Conservation (phyloP, 495 filamentous ascomycete genomes). For the Aspergillus steynii region DNA sequence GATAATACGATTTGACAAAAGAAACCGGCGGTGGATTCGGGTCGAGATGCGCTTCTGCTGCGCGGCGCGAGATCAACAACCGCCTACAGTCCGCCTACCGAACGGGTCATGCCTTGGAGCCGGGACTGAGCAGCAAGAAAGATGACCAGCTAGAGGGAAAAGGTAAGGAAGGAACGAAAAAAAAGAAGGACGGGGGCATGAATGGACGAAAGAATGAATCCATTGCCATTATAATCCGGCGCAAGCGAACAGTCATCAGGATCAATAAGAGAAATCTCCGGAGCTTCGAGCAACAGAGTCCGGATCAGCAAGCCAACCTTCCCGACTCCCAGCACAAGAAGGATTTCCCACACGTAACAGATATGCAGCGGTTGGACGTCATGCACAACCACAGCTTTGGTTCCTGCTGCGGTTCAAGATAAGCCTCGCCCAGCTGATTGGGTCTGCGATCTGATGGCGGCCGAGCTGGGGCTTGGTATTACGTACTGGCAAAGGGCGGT, state of each 20-base stretch:
- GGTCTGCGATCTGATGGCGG: slow-evolving; percentile 12
- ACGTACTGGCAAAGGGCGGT: slow-evolving; percentile 24
- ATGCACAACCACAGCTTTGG: slow-evolving; percentile 7
- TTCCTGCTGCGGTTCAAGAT: slow-evolving; percentile 18
- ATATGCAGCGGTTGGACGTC: slow-evolving; percentile 14
- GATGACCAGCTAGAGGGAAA: not conserved
- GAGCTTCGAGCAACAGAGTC: slow-evolving; percentile 1
- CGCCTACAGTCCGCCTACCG: not conserved
- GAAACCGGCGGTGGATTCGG: not conserved
- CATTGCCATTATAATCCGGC: not conserved
- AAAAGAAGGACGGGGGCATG: not conserved
- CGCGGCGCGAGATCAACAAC: not conserved
- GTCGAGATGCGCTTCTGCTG: not conserved
- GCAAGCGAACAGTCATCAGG: slow-evolving; percentile 17
- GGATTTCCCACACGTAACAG: slow-evolving; percentile 34
- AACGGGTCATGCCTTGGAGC: not conserved
- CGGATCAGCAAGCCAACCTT: slow-evolving; percentile 18
- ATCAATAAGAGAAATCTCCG: slow-evolving; percentile 21
- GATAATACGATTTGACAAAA: slow-evolving; percentile 2
- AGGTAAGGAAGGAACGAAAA: not conserved
- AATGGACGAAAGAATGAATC: not conserved
- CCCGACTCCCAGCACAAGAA: slow-evolving; percentile 16
- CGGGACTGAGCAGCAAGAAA: not conserved
- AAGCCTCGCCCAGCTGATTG: slow-evolving; percentile 28
- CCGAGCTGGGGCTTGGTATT: slow-evolving; percentile 25